phyloP scores from a whole-genome alignment of 2,329 filamentous ascomycete species.

The Colletotrichum agaves region DNA sequence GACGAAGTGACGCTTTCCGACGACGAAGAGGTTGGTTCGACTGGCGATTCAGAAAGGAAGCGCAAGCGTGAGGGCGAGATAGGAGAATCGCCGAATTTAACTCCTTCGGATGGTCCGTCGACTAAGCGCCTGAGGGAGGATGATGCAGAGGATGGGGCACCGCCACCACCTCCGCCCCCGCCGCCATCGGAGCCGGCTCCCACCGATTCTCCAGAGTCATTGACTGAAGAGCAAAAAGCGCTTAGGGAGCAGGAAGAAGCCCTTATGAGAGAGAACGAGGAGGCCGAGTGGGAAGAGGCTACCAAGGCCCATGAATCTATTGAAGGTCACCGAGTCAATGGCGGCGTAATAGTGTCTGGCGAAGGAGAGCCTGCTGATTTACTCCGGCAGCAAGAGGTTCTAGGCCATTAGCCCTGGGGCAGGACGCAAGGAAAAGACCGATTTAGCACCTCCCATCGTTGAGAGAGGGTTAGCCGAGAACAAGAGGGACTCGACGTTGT shows the following conservation, averaged over 20 bases:
- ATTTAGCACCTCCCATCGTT: background rate
- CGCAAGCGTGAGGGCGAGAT: slow-evolving; percentile 69
- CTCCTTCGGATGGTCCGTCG: slow-evolving; percentile 66
- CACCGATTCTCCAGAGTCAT: slow-evolving; percentile 44
- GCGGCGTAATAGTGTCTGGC: slow-evolving; percentile 20
- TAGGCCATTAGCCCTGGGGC: slow-evolving; percentile 34
- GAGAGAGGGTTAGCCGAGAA: background rate
- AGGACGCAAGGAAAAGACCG: background rate
- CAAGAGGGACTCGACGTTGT: slow-evolving; percentile 27
- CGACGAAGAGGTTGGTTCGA: slow-evolving; percentile 56
- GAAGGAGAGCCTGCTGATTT: slow-evolving; percentile 3
- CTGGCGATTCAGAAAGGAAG: slow-evolving; percentile 66
- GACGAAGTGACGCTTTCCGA: slow-evolving; percentile 55
- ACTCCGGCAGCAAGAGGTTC: slow-evolving; percentile 34
- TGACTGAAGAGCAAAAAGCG: slow-evolving; percentile 56
- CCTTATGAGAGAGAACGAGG: slow-evolving; percentile 64
- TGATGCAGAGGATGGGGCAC: slow-evolving; percentile 48
- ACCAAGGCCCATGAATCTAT: slow-evolving; percentile 12
- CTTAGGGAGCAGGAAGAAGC: slow-evolving; percentile 63
- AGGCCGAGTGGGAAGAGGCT: slow-evolving; percentile 56
- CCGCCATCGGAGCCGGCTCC: slow-evolving; percentile 48
- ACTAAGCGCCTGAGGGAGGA: slow-evolving; percentile 64
- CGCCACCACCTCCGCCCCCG: slow-evolving; percentile 62
- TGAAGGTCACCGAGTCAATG: slow-evolving; percentile 18
- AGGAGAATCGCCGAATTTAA: slow-evolving; percentile 54